phyloP scores from a whole-genome alignment of 768 basidiomycete genomes.

The Chlorophyllum brunneum region DNA sequence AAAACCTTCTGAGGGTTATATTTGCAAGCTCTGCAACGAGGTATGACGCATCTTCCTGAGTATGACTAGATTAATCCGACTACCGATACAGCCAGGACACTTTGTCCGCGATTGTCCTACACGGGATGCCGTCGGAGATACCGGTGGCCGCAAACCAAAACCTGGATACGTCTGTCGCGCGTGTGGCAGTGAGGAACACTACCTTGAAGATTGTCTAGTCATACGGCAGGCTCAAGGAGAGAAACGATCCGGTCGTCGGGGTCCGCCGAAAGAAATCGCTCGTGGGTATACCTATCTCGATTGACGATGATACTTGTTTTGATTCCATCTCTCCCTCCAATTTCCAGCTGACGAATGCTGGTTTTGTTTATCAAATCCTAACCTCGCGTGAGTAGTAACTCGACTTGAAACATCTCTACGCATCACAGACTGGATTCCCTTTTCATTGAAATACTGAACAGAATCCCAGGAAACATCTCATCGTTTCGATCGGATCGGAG shows the following conservation, averaged over 20 bases:
- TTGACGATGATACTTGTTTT: not conserved
- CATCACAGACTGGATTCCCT: not conserved
- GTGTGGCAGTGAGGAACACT: slow-evolving; percentile 85
- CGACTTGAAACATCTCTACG: not conserved
- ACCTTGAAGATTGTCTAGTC: slow-evolving; percentile 81
- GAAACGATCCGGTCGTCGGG: slow-evolving; percentile 42
- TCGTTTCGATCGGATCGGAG: slow-evolving; percentile 89
- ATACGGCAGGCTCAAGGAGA: slow-evolving; percentile 47
- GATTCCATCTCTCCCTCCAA: slow-evolving; percentile 1
- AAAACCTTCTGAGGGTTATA: slow-evolving; percentile 78
- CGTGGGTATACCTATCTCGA: slow-evolving; percentile 47
- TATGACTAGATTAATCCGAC: not conserved
- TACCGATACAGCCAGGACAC: slow-evolving; percentile 62
- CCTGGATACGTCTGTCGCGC: slow-evolving; percentile 89
- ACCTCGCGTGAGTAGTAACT: slow-evolving; percentile 60
- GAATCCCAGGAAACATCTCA: slow-evolving; percentile 78
- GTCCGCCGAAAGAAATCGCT: slow-evolving; percentile 72
- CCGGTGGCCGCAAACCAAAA: slow-evolving; percentile 77
- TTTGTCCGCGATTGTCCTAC: slow-evolving; percentile 88
- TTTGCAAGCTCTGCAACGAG: slow-evolving; percentile 81
- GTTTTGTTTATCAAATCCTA: slow-evolving; percentile 97
- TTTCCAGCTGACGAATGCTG: slow-evolving; percentile 86
- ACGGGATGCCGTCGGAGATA: slow-evolving; percentile 72
- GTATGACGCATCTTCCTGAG: slow-evolving; percentile 31
- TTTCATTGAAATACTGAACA: slow-evolving; percentile 11